Base-by-base conservation (phyloP, 495 filamentous ascomycete species). In the Hapsidospora chrysogenum region DNA sequence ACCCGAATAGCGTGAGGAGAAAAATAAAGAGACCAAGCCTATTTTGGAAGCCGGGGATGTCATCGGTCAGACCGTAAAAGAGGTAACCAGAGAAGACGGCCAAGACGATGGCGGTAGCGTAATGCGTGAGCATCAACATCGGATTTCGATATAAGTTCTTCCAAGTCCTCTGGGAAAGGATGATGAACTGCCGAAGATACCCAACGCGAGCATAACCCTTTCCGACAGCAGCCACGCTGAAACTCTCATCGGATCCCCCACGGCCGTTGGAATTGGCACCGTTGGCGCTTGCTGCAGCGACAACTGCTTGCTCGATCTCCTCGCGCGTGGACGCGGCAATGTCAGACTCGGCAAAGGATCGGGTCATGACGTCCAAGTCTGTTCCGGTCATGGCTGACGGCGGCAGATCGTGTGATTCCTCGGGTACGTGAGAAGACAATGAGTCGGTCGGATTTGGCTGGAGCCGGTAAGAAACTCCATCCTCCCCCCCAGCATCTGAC, bases 21-120 rank as follows among this genome's bases (percentile, higher is more conserved):
- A 99, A 99, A 66, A 99, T 95, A 68, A 96, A 96, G 9, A 96
- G 66, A 44, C 89, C 89, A n/a, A 99, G 76, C 14, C 89, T 72
- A 54, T 99, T 96, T 53, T 99, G 89, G 69, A 99, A 99, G 30
- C 89, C 92, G 38, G 80, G 75, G 49, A 99, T 93, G 49, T 96
- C 83, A 51, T 92, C 81, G 15, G 82, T 93, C 41, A 99, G 59
- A 6, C 92, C 89, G 42, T 94, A 99, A 66, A 95, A 99, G 16
- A 99, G 73, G 52, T 76, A 95, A 13, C 89, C 89, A 21, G 85
- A 85, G 33, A 99, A 75, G 17, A 94, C 86, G 13, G 86, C 89
- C 9, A 99, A 70, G 1, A 96, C 58, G 41, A 99, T 95, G 15
- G 89, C 82, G 44, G 95, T 96, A n/a, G 86, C 87, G 52, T 99